These are phyloP conservation scores for Arabidopsis thaliana DNA, from an alignment of 345 rosid species.

Conservation along the genomic window TAIR10.1 NC_003076.8:20369501-20370000, in stretches of 20 bases:
- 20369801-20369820: constrained; percentile 9
- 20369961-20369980: constrained; percentile 98
- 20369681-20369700: not conserved
- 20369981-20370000: constrained; percentile 75
- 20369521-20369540: too few species aligned
- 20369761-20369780: constrained; percentile 38
- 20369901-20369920: not conserved
- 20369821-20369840: constrained; percentile 22
- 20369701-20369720: constrained; percentile 20
- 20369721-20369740: constrained; percentile 44
- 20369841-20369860: constrained; percentile 37
- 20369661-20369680: not conserved
- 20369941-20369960: not conserved
- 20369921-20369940: not conserved
- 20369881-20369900: constrained; percentile 3
- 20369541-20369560: too few species aligned
- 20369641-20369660: not conserved
- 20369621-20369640: too few species aligned
- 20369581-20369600: too few species aligned
- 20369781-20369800: constrained; percentile 37
- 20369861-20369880: constrained; percentile 15
- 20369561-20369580: too few species aligned
- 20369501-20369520: too few species aligned
- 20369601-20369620: too few species aligned
- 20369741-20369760: constrained; percentile 38